These are phyloP conservation scores for Paecilomyces niveus DNA, from an alignment of 2,329 filamentous ascomycete genomes.

Conservation along the genomic window DNA sequence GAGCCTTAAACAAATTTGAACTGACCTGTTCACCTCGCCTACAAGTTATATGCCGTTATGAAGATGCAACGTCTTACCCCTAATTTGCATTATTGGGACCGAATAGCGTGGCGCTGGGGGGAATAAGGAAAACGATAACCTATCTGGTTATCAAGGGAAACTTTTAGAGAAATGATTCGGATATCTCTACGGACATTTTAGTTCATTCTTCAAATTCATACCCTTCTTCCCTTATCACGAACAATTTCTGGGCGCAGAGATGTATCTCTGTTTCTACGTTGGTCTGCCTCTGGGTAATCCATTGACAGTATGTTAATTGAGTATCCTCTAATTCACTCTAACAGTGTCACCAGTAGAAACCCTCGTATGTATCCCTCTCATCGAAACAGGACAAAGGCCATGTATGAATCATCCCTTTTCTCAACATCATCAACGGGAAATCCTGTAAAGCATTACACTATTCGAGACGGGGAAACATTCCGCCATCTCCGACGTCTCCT, in stretches of 20 bases:
- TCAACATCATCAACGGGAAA: no score
- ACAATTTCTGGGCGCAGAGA: background rate
- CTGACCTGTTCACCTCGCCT: background rate
- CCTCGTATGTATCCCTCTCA: no score
- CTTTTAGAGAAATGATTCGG: background rate
- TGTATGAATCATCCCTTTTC: no score
- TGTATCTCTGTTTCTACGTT: background rate
- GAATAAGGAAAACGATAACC: background rate
- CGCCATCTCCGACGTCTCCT: no score
- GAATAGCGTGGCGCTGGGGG: background rate
- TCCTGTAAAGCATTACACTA: no score
- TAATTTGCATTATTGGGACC: background rate
- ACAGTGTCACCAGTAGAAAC: background rate
- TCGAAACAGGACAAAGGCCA: no score
- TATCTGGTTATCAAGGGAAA: slow-evolving; percentile 1
- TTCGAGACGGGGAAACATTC: no score
- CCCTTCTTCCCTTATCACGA: background rate
- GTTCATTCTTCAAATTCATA: background rate
- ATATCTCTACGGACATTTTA: background rate
- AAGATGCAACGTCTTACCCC: background rate
- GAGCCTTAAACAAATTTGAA: background rate
- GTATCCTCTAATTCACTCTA: background rate
- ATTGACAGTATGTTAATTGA: background rate
- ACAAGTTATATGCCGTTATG: background rate
- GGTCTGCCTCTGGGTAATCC: background rate